Conservation (phyloP, 345 rosid genomes). For the Microthlaspi erraticum region DNA sequence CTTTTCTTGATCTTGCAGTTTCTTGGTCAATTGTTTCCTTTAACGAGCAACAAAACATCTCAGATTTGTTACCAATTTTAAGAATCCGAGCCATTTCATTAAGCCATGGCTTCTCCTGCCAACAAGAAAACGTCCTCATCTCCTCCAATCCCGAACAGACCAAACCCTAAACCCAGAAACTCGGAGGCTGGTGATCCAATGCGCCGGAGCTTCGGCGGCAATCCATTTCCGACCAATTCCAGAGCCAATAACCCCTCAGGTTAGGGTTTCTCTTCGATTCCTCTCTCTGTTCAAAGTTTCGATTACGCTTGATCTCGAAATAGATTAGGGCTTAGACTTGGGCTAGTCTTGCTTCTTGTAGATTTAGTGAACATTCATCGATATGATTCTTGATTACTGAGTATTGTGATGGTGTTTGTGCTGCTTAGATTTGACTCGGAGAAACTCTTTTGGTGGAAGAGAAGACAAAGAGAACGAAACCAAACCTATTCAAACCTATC, state of each 20-base stretch:
- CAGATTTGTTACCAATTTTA: conserved; percentile 23
- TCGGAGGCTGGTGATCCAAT: conserved; percentile 62
- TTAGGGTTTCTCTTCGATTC: conserved; percentile 26
- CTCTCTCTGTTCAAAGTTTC: background rate
- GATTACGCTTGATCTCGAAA: background rate
- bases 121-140: conserved; percentile 37
- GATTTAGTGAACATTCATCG: background rate
- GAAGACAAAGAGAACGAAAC: conserved; percentile 71
- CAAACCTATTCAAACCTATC: conserved; percentile 49
- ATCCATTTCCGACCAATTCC: conserved; percentile 51
- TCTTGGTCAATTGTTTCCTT: conserved; percentile 13
- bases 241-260: conserved; percentile 71
- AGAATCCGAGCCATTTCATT: background rate
- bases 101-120: conserved; percentile 42
- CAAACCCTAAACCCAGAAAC: conserved; percentile 56
- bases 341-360: background rate
- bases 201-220: conserved; percentile 72
- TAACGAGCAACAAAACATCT: background rate
- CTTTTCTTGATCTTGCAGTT: conserved; percentile 28
- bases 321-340: background rate
- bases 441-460: conserved; percentile 50
- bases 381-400: background rate
- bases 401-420: conserved; percentile 10
- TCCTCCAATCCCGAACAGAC: conserved; percentile 43
- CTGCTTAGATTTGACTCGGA: conserved; percentile 50